Evolutionary conservation across 331 rosid species (phyloP).

Genomic region (Malus hybrid): DNA sequence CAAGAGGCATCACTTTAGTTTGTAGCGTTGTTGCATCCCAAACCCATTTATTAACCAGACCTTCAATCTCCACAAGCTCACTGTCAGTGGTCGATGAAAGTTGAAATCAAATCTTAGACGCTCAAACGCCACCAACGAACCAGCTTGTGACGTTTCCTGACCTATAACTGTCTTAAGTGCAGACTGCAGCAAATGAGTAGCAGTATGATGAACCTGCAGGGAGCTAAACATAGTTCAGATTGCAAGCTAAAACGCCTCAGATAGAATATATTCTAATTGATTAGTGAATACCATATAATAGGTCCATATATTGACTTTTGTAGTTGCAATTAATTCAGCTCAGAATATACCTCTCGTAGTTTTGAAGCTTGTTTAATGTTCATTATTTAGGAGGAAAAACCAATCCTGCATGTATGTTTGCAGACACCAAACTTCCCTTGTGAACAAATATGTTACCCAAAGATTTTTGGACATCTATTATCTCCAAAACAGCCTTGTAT

Average conservation of each 20-base stretch:
- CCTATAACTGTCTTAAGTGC: constrained; percentile 77
- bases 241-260: neutral
- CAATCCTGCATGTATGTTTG: constrained; percentile 2
- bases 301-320: neutral
- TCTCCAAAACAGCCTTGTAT: constrained; percentile 61
- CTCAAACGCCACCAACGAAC: constrained; percentile 89
- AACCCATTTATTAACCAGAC: constrained; percentile 69
- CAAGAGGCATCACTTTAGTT: constrained; percentile 82
- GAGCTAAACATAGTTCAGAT: constrained; percentile 5
- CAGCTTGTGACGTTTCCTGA: constrained; percentile 95
- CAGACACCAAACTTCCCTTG: too few relatives aligned
- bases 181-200: constrained; percentile 92
- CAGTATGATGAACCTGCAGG: constrained; percentile 92
- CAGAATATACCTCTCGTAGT: neutral
- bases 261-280: neutral
- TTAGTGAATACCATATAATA: neutral
- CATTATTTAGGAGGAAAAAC: neutral
- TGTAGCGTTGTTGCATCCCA: constrained; percentile 68
- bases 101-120: constrained; percentile 95
- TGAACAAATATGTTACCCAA: constrained; percentile 76
- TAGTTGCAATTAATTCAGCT: constrained; percentile 14
- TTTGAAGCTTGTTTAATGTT: neutral
- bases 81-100: constrained; percentile 69
- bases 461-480: constrained; percentile 82
- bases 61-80: constrained; percentile 67